Conservation (phyloP, 2,329 filamentous ascomycete species). For the Incumbomyces delicatus region DNA sequence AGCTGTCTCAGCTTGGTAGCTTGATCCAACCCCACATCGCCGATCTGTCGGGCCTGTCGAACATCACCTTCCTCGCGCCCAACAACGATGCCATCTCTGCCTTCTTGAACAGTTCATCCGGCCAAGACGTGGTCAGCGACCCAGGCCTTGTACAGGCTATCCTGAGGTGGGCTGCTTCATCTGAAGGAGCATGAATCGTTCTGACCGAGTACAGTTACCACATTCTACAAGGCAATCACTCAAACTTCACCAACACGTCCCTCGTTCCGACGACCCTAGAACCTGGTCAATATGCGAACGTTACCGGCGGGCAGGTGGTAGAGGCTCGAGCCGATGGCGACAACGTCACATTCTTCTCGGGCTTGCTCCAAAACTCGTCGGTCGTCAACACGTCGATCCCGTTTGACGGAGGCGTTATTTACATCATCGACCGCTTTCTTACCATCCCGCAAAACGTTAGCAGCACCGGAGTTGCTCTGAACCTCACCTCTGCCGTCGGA, state of each 20-base stretch:
- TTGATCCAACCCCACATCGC: slow-evolving; percentile 10
- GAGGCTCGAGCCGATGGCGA: slow-evolving; percentile 32
- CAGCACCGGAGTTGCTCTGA: slow-evolving; percentile 31
- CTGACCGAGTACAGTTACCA: slow-evolving; percentile 37
- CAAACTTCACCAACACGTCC: slow-evolving; percentile 20
- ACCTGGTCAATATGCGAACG: slow-evolving; percentile 44
- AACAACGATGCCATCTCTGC: slow-evolving; percentile 41
- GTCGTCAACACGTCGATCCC: slow-evolving; percentile 40
- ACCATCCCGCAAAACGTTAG: slow-evolving; percentile 37
- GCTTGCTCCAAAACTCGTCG: slow-evolving; percentile 39
- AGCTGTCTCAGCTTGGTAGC: slow-evolving; percentile 17
- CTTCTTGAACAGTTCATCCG: slow-evolving; percentile 28
- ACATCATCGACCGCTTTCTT: slow-evolving; percentile 43
- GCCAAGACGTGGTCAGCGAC: slow-evolving; percentile 18
- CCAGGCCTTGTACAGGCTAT: slow-evolving; percentile 32
- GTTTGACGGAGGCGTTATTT: slow-evolving; percentile 40
- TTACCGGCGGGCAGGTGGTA: slow-evolving; percentile 51
- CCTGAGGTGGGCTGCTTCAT: slow-evolving; percentile 25
- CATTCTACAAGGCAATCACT: slow-evolving; percentile 45
- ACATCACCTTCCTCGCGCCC: slow-evolving; percentile 51
- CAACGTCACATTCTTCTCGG: slow-evolving; percentile 43
- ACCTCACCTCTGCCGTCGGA: slow-evolving; percentile 39
- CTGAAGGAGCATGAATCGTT: no score
- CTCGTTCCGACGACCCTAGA: slow-evolving; percentile 43
- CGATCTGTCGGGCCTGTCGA: slow-evolving; percentile 29